Base-by-base conservation (phyloP, 139 green algal species). In the Picochlorum sp. region DNA sequence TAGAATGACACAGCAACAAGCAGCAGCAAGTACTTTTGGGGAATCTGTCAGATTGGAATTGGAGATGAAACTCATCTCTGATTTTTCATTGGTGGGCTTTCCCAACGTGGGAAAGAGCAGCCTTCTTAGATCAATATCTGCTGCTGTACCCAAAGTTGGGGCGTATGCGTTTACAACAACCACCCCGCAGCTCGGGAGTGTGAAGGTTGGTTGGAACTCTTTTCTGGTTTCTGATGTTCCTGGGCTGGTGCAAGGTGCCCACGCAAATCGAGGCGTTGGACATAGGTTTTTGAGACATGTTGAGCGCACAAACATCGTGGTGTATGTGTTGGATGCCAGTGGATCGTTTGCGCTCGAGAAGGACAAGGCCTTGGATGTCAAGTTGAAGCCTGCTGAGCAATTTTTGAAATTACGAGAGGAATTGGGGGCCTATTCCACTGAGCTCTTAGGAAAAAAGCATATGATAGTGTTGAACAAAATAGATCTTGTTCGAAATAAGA, bases 21-120 rank as follows among this genome's bases (percentile, higher is more conserved):
- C 11, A 10, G 6, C 49, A 2, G 7, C 16, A 34, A 20, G 37
- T 11, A 30, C 20, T 37, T 52, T 41, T 34, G 81, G 80, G 30
- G 54, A 67, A 26, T 73, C 85, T 56, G 44, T 59, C 23, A 90
- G 84, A 73, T 49, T 94, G 18, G 77, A 95, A 34, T 77, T 98
- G 58, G 92, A 98, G 78, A 80, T 98, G 26, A 66, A 71, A 16
- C 45, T 74, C 20, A 84, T 98, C 45, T 94, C 94, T 1, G 90
- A 97, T 67, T 78, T 96, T 4, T 92, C 91, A 21, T 82, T 98
- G 50, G 90, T 98, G 51, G 93, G 93, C 10, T 79, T 96, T 6
- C 93, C 93, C 16, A 98, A 98, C 71, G 72, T 79, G 58, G 86
- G 86, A 30, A 94, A 94, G 64, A 82, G 67, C 13, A 90, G 79